Base-by-base conservation (phyloP, 305 asterid genomes). In the Fraxinus sp. region DNA sequence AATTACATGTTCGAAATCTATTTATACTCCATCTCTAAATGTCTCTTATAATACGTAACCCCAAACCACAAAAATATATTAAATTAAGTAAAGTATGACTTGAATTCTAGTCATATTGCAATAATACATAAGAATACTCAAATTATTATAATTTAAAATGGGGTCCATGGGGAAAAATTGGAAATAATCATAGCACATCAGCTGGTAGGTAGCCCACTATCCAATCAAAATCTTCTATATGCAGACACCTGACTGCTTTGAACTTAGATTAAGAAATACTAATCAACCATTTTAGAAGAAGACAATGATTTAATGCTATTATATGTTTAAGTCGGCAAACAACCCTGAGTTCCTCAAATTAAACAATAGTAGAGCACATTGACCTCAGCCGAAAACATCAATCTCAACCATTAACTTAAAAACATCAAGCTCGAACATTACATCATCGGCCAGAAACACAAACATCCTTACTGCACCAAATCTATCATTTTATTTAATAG, bases 221-320 rank as follows among this genome's bases (percentile, higher is more conserved):
- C 83, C 85, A 82, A 64, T 74, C 86, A 80, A 49, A 76, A 74
- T 74, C 75, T 57, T 77, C 74, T 22, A 72, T 36, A 78, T 84
- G 85, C 80, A 82, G 32, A 78, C 10, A 55, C 81, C 52, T 49
- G 39, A 86, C 8, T 28, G 37, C 24, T 83, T 66, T 84, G 83
- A 83, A 88, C 77, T 83, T 74, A 37, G 72, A 64, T 66, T 73
- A 39, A 52, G n/a, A 76, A 79, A 35, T 16, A 30, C 55, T 55
- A 72, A 10, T 55, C 30, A 79, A 85, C 36, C 74, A 37, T 64
- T 36, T 26, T 22, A 37, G 78, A 79, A 77, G 36, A 78, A 78
- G 82, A 83, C 18, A 77, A 41, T 78, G 80, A 85, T 83, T 73
- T 78, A 76, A 44, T 44, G n/a, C 49, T 44, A 74, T 28, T 70